phyloP scores from a whole-genome alignment of 768 basidiomycete genomes.

The Jaapia argillacea region DNA sequence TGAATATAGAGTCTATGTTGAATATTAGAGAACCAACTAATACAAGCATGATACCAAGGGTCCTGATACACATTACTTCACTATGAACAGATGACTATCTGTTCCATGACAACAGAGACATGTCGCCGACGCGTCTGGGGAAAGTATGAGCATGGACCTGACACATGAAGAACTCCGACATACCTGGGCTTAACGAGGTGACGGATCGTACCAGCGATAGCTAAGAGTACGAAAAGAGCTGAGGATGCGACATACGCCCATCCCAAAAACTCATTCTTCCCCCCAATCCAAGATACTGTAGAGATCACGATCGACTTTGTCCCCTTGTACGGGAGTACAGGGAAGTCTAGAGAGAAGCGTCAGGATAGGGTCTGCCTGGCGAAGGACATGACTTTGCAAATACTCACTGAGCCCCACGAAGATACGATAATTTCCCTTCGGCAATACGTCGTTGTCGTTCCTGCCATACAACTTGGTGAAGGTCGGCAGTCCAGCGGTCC shows the following conservation, averaged over 20 bases:
- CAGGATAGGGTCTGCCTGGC: conserved; percentile 8
- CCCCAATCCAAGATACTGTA: conserved; percentile 97
- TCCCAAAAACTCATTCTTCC: conserved; percentile 96
- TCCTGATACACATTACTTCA: too few relatives aligned
- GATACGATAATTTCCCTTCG: conserved; percentile 67
- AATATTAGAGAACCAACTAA: conserved; percentile 9
- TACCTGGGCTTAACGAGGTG: conserved; percentile 91
- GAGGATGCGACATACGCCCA: conserved; percentile 96
- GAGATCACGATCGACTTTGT: conserved; percentile 97
- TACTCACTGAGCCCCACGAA: conserved; percentile 73
- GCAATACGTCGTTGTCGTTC: conserved; percentile 71
- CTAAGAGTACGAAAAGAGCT: conserved; percentile 78
- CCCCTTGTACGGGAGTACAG: conserved; percentile 82
- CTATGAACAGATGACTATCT: too few relatives aligned
- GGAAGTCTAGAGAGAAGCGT: conserved; percentile 60
- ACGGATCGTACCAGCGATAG: conserved; percentile 79
- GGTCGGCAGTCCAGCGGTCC: conserved; percentile 92
- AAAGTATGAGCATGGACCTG: too few relatives aligned
- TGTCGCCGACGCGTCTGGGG: conserved; percentile 77
- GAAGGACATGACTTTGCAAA: background rate
- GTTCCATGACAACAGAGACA: conserved; percentile 83
- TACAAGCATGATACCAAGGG: too few relatives aligned
- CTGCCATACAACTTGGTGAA: conserved; percentile 93
- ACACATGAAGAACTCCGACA: conserved; percentile 12
- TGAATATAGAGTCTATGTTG: too few relatives aligned